Evolutionary conservation across 108 stramenopile species (phyloP).

Genomic region (Discostella pseudostelligera): DNA sequence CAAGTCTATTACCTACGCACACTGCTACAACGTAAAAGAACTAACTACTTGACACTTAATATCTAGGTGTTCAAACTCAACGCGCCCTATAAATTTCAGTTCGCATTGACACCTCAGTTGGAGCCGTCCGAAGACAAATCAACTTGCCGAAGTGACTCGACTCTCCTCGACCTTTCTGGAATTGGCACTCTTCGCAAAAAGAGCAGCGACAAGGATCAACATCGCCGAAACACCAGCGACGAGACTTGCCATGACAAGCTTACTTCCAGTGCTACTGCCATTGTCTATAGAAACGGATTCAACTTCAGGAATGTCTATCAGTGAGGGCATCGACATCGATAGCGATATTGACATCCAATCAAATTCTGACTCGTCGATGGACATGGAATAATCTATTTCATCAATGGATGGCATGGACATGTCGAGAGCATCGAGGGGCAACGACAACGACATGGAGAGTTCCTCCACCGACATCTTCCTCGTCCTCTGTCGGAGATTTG

Average conservation of each 20-base stretch:
- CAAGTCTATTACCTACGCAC: neutral
- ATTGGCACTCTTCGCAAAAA: slow-evolving; percentile 9
- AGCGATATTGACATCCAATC: neutral
- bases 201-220: slow-evolving; percentile 1
- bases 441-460: neutral
- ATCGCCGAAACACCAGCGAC: slow-evolving; percentile 10
- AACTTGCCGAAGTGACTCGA: too few relatives aligned
- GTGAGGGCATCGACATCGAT: neutral
- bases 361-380: neutral
- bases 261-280: slow-evolving; percentile 1
- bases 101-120: too few relatives aligned
- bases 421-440: neutral
- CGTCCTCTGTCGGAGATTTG: neutral
- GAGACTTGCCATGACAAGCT: slow-evolving; percentile 1
- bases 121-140: too few relatives aligned
- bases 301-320: neutral
- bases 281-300: neutral
- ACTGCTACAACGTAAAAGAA: neutral
- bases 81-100: too few relatives aligned
- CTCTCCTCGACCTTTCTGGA: neutral
- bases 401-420: slow-evolving; percentile 6
- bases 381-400: neutral
- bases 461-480: neutral
- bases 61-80: too few relatives aligned
- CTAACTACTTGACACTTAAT: neutral